Conservation (phyloP, 768 basidiomycete genomes). For the Trametes gibbosa region DNA sequence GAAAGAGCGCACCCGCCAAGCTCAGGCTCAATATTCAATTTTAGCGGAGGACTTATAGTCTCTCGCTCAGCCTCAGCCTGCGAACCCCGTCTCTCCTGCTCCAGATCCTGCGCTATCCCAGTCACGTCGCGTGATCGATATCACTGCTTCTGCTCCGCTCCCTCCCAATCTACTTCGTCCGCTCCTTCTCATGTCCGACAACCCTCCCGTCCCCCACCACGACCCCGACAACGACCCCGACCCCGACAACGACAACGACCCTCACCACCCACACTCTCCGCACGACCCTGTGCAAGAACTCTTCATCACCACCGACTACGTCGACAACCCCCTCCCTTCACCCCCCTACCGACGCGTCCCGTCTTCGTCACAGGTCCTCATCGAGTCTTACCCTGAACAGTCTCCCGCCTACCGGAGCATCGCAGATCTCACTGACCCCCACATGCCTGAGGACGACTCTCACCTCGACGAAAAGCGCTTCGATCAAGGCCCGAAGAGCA, state of each 20-base stretch:
- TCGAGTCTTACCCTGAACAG: slow-evolving; percentile 24
- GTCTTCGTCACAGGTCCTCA: slow-evolving; percentile 33
- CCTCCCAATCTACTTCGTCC: neutral
- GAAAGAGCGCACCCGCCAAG: too few relatives aligned
- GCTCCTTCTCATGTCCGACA: neutral
- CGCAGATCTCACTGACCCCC: slow-evolving; percentile 19
- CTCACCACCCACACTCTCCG: neutral
- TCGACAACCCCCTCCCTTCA: slow-evolving; percentile 31
- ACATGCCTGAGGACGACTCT: slow-evolving; percentile 26
- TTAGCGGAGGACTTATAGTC: too few relatives aligned
- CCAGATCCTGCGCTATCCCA: too few relatives aligned
- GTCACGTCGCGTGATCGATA: neutral
- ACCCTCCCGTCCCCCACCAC: slow-evolving; percentile 2
- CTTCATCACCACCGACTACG: slow-evolving; percentile 20
- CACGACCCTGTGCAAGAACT: slow-evolving; percentile 18
- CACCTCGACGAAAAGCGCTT: slow-evolving; percentile 18
- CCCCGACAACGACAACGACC: neutral
- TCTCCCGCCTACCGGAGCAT: slow-evolving; percentile 27
- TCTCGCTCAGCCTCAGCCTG: too few relatives aligned
- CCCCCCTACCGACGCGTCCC: slow-evolving; percentile 39
- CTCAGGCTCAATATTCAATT: too few relatives aligned
- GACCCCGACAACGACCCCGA: too few relatives aligned
- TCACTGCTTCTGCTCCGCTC: slow-evolving; percentile 8
- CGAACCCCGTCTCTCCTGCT: too few relatives aligned
- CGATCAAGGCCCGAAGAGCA: slow-evolving; percentile 22